phyloP scores from a whole-genome alignment of 805 yeast species.

The Wickerhamiella galacta region DNA sequence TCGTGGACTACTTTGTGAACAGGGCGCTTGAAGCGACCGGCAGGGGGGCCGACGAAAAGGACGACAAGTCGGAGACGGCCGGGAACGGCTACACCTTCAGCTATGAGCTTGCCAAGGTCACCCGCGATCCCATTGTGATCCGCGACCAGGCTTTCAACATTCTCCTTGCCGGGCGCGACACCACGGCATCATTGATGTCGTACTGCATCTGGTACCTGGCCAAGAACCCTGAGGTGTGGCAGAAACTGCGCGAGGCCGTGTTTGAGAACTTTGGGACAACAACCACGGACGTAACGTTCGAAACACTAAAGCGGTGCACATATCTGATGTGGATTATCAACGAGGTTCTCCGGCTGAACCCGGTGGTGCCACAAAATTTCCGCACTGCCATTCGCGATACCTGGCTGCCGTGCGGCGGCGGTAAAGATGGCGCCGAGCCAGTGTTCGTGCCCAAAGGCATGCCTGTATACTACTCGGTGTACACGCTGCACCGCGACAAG shows the following conservation, averaged over 20 bases:
- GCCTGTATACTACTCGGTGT: constrained; percentile 23
- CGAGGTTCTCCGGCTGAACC: constrained; percentile 31
- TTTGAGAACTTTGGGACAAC: constrained; percentile 13
- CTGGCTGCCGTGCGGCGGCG: constrained; percentile 36
- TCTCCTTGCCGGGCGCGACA: constrained; percentile 34
- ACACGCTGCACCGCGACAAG: constrained; percentile 26
- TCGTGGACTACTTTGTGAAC: constrained; percentile 26
- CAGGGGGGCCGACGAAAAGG: too few relatives aligned
- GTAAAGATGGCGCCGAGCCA: constrained; percentile 23
- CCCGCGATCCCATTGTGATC: constrained; percentile 28
- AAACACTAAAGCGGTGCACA: constrained; percentile 27
- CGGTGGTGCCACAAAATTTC: constrained; percentile 31
- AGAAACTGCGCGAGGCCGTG: constrained; percentile 21
- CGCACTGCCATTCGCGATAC: constrained; percentile 29
- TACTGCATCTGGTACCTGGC: constrained; percentile 29
- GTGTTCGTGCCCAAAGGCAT: constrained; percentile 27
- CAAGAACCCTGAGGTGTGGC: constrained; percentile 25
- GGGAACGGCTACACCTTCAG: constrained; percentile 28
- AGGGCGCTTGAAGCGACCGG: constrained; percentile 20
- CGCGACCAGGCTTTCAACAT: constrained; percentile 33
- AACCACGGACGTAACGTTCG: constrained; percentile 20
- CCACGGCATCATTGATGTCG: constrained; percentile 32
- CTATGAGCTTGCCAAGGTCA: constrained; percentile 29
- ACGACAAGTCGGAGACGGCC: constrained; percentile 12
- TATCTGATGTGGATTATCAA: constrained; percentile 29